Conservation (phyloP, 202 grass and related monocot species). For the Setaria viridis region DNA sequence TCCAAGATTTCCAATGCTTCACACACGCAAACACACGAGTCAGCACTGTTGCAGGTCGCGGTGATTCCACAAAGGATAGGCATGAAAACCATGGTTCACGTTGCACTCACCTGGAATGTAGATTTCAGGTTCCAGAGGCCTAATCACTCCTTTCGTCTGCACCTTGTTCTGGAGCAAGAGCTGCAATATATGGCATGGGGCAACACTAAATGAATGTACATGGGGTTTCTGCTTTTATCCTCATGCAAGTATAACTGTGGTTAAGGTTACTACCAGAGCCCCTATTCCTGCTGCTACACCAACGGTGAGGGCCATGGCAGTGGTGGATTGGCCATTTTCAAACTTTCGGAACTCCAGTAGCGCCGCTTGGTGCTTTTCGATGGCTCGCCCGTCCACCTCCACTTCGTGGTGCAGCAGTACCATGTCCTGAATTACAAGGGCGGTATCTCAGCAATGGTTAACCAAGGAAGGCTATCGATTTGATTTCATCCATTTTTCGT, state of each 20-base stretch:
- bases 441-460: background rate
- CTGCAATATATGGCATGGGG: slow-evolving; percentile 52
- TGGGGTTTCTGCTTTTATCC: background rate
- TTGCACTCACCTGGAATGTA: slow-evolving; percentile 77
- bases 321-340: slow-evolving; percentile 66
- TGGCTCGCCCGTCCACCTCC: slow-evolving; percentile 53
- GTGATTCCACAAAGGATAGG: background rate
- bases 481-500: background rate
- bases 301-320: slow-evolving; percentile 92
- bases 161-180: slow-evolving; percentile 86
- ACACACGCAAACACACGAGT: slow-evolving; percentile 1
- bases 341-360: slow-evolving; percentile 78
- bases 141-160: slow-evolving; percentile 74
- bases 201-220: slow-evolving; percentile 13
- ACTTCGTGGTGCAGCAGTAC: slow-evolving; percentile 81
- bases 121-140: slow-evolving; percentile 80
- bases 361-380: slow-evolving; percentile 80
- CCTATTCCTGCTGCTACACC: too few species aligned
- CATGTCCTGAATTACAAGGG: slow-evolving; percentile 77
- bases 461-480: background rate
- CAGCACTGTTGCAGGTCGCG: slow-evolving; percentile 4
- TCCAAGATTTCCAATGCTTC: too few species aligned
- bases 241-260: too few species aligned
- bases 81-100: background rate
- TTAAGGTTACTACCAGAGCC: too few species aligned